Conservation (phyloP, 768 basidiomycete genomes). For the Chalciporus pseudorubinellus region DNA sequence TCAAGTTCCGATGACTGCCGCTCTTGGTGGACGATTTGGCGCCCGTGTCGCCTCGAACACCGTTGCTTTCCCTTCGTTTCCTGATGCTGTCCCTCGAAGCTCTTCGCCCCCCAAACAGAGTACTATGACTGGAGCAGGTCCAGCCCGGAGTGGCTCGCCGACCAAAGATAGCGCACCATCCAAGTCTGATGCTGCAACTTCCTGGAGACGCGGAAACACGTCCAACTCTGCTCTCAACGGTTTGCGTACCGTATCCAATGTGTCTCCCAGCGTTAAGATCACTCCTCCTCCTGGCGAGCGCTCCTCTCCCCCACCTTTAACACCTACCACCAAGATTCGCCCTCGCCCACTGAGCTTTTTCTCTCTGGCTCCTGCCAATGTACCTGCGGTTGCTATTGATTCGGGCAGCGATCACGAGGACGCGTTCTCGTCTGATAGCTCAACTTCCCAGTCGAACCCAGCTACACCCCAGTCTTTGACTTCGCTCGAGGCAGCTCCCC, state of each 20-base stretch:
- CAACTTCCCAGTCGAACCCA: constrained; percentile 65
- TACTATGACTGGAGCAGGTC: constrained; percentile 71
- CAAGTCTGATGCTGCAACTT: constrained; percentile 76
- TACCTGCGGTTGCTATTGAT: constrained; percentile 56
- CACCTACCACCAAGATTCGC: constrained; percentile 42
- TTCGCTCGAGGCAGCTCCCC: constrained; percentile 49
- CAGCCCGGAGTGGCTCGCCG: constrained; percentile 56
- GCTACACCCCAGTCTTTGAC: constrained; percentile 72
- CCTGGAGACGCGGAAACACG: constrained; percentile 73
- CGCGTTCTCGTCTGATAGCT: constrained; percentile 56
- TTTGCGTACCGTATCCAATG: constrained; percentile 52
- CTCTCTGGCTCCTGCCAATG: constrained; percentile 41
- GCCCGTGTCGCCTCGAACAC: constrained; percentile 49
- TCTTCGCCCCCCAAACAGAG: constrained; percentile 52
- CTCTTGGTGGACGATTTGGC: constrained; percentile 74
- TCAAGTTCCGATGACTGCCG: constrained; percentile 77
- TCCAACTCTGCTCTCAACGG: constrained; percentile 72
- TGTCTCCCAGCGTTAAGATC: constrained; percentile 64
- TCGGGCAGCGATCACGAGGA: constrained; percentile 55
- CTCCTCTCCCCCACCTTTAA: constrained; percentile 47
- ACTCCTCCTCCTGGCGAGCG: constrained; percentile 70
- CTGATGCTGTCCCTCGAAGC: constrained; percentile 41
- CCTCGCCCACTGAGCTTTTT: constrained; percentile 69
- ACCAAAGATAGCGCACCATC: constrained; percentile 48
- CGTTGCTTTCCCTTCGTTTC: constrained; percentile 38